Conservation (phyloP, 495 filamentous ascomycete genomes). For the Aspergillus wentii region DNA sequence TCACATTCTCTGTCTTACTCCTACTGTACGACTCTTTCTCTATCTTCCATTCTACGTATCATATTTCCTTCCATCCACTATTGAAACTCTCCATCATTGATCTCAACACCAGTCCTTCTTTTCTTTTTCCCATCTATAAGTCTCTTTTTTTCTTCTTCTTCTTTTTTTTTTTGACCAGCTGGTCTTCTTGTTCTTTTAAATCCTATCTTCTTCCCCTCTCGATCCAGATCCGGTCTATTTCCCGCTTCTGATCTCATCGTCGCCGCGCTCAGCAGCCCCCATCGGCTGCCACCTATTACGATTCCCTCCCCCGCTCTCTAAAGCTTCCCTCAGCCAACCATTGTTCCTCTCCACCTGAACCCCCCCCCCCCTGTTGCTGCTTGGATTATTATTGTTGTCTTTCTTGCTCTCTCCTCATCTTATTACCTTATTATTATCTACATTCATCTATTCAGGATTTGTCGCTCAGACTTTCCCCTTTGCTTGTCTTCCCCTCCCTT, state of each 20-base stretch:
- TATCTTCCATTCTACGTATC: constrained; percentile 4
- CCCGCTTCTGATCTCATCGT: constrained; percentile 22
- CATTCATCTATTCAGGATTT: too few relatives aligned
- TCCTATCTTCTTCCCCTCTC: constrained; percentile 8
- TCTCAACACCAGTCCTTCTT: background rate
- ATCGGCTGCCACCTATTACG: too few relatives aligned
- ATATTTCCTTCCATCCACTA: too few relatives aligned
- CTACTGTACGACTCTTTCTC: background rate
- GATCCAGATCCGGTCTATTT: constrained; percentile 3
- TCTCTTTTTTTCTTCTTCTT: constrained; percentile 1
- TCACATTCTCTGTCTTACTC: background rate
- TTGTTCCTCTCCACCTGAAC: too few relatives aligned
- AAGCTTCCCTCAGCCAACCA: too few relatives aligned
- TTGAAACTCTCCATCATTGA: too few relatives aligned
- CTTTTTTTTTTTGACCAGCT: constrained; percentile 1
- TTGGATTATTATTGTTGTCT: too few relatives aligned
- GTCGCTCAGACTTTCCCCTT: too few relatives aligned
- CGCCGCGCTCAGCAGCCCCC: constrained; percentile 13
- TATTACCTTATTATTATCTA: background rate
- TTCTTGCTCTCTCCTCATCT: background rate
- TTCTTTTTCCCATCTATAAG: constrained; percentile 1
- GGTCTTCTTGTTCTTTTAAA: constrained; percentile 5
- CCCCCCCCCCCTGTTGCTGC: too few relatives aligned
- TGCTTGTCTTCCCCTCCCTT: background rate
- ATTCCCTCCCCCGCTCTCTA: too few relatives aligned